Evolutionary conservation across 1,284 basidiomycete genomes (phyloP), one percentile per base, ranked within the genome.

Genomic region (Ceratobasidium sp.): DNA sequence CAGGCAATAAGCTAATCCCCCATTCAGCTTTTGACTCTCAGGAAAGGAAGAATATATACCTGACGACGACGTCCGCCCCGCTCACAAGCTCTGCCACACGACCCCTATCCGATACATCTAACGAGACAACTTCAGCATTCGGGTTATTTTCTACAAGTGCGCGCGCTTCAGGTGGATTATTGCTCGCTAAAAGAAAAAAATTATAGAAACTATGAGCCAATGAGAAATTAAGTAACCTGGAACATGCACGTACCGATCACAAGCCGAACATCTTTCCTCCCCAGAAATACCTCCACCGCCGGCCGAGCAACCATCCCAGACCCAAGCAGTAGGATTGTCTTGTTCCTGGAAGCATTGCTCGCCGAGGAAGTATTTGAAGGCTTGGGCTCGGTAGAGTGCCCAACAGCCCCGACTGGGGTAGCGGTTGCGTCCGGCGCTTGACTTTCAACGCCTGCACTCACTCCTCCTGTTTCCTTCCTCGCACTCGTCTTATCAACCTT

Each of bases 301-400:
- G 95, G 96, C 2, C 92, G 92, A 15, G 95, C 94, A 28, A 97
- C 96, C 91, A 97, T 96, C 23, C 96, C 97, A 75, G 93, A 95
- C 12, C 96, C 96, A 3, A 98, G 88, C 80, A 98, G 87, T 40
- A 98, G 85, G 0, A 97, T 88, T 80, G 87, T 91, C 85, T 92
- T 93, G 86, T 91, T 91, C 15, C 62, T 40, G 83, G 81, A 85
- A 3, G 67, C 48, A 28, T n/a, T n/a, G 2, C 2, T 13, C 26
- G 71, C 64, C 6, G 12, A 15, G 61, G 67, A n/a, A 7, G 50
- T 59, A 20, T 15, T 52, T 20, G n/a, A 13, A 62, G 61, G 33
- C n/a, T 20, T 40, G 15, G 67, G 52, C 17, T 9, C 33, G 6
- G 13, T 3, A 38, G 46, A 15, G 65, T 3, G 4, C 26, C 12